Base-by-base conservation (phyloP, 2,329 filamentous ascomycete species). In the Talaromyces sp. region DNA sequence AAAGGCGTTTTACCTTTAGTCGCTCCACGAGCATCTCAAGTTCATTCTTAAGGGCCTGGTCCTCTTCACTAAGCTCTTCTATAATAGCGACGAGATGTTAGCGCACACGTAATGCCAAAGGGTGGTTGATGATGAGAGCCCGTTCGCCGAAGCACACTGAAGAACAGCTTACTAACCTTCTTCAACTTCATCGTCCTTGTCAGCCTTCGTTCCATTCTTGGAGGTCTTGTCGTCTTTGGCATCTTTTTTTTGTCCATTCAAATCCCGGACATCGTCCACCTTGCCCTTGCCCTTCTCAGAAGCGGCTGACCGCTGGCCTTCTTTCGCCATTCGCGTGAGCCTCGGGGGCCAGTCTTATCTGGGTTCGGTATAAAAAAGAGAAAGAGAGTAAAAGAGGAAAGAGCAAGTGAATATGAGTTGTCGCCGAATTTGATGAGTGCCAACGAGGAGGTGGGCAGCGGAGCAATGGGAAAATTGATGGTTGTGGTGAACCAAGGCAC, bases 1-100 rank as follows among this genome's bases (percentile, higher is more conserved):
- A n/a, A 51, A 42, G 64, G 68, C 79, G 71, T 81, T 47, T 81
- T 47, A 96, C 92, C 77, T 90, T 90, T 84, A 99, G 83, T 73
- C 95, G 87, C 81, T 99, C 95, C 9, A 97, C 93, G 58, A 99
- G 86, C 93, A 98, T 96, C 68, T 99, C 95, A 65, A 99, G 88
- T 80, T 99, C 95, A 73, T 85, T 93, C 83, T 99, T 99, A 73
- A 99, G 87, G 82, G 98, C 93, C 80, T 98, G 93, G 68, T 99
- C 95, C 78, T 99, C 95, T 72, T 99, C 95, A 72, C 85, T 99
- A 69, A 99, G 88, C 79, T 99, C 95, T 80, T 98, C 93, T 81
- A 22, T 28, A 32, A 83, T 75, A 71, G 76, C 78, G 77, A 55
- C 60, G 72, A 64, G 69, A 61, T 60, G 65, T 72, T 65, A 70